Conservation (phyloP, 306 rosid genomes). For the Ormosia emarginata region DNA sequence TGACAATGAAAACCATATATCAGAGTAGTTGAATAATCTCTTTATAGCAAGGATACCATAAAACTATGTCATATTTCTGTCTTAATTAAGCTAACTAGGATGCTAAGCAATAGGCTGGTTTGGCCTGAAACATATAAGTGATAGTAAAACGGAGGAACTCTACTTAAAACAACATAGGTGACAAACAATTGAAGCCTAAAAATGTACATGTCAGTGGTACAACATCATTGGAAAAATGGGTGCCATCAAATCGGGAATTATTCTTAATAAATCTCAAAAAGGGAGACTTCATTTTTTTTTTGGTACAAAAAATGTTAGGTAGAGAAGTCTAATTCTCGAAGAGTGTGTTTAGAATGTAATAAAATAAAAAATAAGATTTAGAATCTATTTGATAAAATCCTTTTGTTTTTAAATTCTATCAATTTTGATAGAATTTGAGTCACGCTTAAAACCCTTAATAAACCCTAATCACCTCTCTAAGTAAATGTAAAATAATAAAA, state of each 20-base stretch:
- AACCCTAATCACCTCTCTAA: no score
- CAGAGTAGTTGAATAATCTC: constrained; percentile 19
- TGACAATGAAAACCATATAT: constrained; percentile 19
- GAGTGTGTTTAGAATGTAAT: no score
- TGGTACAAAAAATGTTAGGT: no score
- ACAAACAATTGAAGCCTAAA: background rate
- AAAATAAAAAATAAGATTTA: no score
- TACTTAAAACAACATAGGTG: background rate
- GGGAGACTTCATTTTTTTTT: no score
- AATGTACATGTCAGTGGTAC: background rate
- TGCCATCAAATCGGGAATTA: background rate
- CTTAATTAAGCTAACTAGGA: background rate
- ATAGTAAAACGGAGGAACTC: background rate
- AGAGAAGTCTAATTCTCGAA: no score
- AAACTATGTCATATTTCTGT: background rate
- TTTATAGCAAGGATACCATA: background rate
- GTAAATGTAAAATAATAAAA: no score
- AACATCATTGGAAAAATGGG: background rate
- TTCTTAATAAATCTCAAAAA: background rate
- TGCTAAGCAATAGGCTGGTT: background rate
- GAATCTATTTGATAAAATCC: no score
- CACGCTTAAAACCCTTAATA: no score
- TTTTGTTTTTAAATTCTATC: no score
- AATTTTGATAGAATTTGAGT: no score
- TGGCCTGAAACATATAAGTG: background rate